Evolutionary conservation across 257 asterid genomes (phyloP).

Genomic region (Ilex asprella): DNA sequence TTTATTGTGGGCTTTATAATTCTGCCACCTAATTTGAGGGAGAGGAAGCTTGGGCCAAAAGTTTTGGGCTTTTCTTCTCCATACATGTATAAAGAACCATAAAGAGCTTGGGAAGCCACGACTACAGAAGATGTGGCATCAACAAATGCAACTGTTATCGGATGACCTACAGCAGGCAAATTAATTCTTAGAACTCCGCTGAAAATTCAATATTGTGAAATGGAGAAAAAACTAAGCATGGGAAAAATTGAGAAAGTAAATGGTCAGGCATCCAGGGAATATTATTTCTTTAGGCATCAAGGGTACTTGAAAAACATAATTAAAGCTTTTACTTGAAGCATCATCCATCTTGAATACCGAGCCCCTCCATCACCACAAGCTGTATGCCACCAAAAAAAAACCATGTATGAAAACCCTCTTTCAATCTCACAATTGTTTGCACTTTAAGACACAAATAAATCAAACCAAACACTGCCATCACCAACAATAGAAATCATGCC

Average conservation of each 20-base stretch:
- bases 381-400: constrained; percentile 24
- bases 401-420: too few relatives aligned
- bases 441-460: too few relatives aligned
- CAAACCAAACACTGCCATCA: too few relatives aligned
- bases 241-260: too few relatives aligned
- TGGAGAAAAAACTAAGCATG: not conserved
- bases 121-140: constrained; percentile 73
- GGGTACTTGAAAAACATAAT: constrained; percentile 32
- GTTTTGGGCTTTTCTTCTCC: too few relatives aligned
- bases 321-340: constrained; percentile 89
- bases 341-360: constrained; percentile 95
- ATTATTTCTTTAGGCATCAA: too few relatives aligned
- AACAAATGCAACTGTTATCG: constrained; percentile 65
- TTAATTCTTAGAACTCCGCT: constrained; percentile 80
- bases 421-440: too few relatives aligned
- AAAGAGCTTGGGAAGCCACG: constrained; percentile 70
- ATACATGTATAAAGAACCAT: constrained; percentile 62
- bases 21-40: too few relatives aligned
- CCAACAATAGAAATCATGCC: too few relatives aligned
- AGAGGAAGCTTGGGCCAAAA: too few relatives aligned
- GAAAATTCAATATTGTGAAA: not conserved
- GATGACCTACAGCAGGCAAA: constrained; percentile 87
- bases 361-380: constrained; percentile 86
- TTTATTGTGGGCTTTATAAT: constrained; percentile 77
- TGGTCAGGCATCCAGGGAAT: too few relatives aligned